Conservation (phyloP, 176 grass and related monocot species). For the Themeda triandra region DNA sequence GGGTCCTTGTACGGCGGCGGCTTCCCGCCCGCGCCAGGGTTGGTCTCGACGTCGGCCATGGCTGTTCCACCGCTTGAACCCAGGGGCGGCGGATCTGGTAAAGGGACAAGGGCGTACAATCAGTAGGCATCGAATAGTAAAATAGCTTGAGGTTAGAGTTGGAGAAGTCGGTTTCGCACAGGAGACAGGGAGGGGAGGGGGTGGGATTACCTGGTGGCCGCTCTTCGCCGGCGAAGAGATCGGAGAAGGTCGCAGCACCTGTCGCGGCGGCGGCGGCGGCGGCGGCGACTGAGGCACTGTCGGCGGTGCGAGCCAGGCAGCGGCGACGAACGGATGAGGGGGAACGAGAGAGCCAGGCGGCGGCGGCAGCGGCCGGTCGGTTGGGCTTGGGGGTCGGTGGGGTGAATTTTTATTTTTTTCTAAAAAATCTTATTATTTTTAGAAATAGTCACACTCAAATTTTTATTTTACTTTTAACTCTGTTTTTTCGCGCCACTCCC, state of each 20-base stretch:
- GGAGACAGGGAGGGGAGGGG: background rate
- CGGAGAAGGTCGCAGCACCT: background rate
- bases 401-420: too few species aligned
- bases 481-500: too few species aligned
- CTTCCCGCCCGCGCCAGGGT: background rate
- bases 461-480: too few species aligned
- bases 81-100: background rate
- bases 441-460: too few species aligned
- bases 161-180: background rate
- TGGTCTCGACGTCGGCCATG: background rate
- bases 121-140: background rate
- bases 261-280: too few species aligned
- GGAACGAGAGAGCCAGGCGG: too few species aligned
- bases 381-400: too few species aligned
- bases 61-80: background rate
- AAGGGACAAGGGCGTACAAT: background rate
- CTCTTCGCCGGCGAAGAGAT: background rate
- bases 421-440: too few species aligned
- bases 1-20: slow-evolving; percentile 62
- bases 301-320: too few species aligned
- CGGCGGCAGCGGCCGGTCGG: too few species aligned
- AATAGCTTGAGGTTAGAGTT: background rate
- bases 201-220: background rate
- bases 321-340: too few species aligned
- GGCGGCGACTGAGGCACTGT: too few species aligned